Evolutionary conservation across 108 stramenopile species (phyloP), one percentile per base, ranked within the genome.

Genomic region (Cylindrotheca closterium): DNA sequence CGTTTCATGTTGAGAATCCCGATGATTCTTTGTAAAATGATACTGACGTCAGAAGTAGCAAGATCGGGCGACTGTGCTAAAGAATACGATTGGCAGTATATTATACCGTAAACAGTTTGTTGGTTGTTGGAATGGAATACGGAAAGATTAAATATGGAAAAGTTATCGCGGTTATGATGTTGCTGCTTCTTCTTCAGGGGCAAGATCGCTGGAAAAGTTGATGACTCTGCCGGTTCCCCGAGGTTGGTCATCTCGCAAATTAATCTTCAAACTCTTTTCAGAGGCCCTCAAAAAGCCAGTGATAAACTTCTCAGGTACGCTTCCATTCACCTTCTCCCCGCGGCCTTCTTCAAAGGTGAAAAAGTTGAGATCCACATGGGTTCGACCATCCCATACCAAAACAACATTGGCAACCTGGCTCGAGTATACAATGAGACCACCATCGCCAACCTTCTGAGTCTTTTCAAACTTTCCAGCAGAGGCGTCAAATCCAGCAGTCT

Each of bases 151-250:
- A n/a, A n/a, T n/a, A n/a, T n/a, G n/a, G n/a, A n/a, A n/a, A n/a
- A n/a, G n/a, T n/a, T n/a, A n/a, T n/a, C n/a, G n/a, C n/a, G n/a
- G n/a, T n/a, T n/a, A n/a, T n/a, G n/a, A n/a, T n/a, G n/a, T n/a
- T n/a, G n/a, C 37, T 15, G 37, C 37, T 42, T 42, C 37, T 15
- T 42, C 37, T 42, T 42, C 37, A 10, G 37, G 37, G 37, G 7
- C 37, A 42, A 42, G 37, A 42, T 84, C 83, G 5, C 50, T 55
- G 18, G 54, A 37, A 34, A 78, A 75, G 30, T 74, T 78, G 4
- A 84, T 65, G 1, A 84, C 79, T 7, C 79, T 72, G 1, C 79
- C 79, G 34, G 47, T 30, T 51, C 83, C 83, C 19, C 83, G 66
- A 30, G 83, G 83, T 60, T 77, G 76, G 15, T 75, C 69, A 56